phyloP scores from a whole-genome alignment of 257 asterid genomes.

The Osmanthus fragrans region DNA sequence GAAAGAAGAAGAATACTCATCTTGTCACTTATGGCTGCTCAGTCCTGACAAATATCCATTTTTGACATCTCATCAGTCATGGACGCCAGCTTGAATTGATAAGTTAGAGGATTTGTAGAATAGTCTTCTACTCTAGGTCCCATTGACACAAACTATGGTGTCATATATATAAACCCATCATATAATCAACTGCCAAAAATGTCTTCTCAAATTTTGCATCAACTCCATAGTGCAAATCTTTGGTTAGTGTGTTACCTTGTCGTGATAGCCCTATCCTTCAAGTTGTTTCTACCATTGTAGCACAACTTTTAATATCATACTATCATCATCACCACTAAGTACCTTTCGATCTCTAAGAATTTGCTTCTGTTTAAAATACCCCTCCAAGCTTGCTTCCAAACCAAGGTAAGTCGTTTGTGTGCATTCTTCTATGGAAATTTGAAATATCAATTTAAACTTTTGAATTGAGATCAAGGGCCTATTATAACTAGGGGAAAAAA shows the following conservation, averaged over 20 bases:
- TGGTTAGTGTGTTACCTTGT: neutral
- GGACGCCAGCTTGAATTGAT: neutral
- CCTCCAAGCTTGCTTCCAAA: neutral
- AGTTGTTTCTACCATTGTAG: neutral
- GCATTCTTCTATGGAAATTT: neutral
- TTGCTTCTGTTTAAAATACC: neutral
- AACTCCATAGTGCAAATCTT: neutral
- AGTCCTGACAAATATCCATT: too few species aligned
- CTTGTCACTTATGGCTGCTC: too few species aligned
- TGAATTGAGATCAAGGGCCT: too few species aligned
- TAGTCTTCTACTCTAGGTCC: neutral
- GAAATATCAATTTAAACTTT: neutral
- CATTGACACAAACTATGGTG: neutral
- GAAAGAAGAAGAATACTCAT: too few species aligned
- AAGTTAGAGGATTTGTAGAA: neutral
- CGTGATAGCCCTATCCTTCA: neutral
- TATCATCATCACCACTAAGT: neutral
- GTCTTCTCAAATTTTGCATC: neutral
- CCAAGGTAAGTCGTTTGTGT: neutral
- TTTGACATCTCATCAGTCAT: too few species aligned
- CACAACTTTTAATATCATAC: neutral
- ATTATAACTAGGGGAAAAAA: too few species aligned
- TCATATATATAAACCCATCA: neutral
- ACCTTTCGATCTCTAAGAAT: neutral
- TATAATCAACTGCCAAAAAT: too few species aligned